A percentile compares a stretch with the other conserved stretches of the same genome.
Evolutionary conservation across 31 red algal genomes (phyloP).

Genomic region (Bonnemaisonia californica): DNA sequence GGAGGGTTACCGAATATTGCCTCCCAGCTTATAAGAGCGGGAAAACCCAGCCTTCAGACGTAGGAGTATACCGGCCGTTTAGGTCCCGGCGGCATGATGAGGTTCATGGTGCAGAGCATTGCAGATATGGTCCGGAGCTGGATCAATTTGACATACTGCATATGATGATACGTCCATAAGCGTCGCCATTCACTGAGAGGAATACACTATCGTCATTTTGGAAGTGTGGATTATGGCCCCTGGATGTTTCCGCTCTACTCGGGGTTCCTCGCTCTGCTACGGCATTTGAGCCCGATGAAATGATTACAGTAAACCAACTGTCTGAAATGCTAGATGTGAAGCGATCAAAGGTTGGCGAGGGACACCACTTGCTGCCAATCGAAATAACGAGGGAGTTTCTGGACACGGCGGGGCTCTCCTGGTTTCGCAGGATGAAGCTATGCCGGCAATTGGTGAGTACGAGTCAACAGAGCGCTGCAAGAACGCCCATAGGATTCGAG

Average conservation of each 20-base stretch:
- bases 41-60: background rate
- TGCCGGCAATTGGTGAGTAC: constrained; percentile 15
- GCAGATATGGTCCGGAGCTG: too few species aligned
- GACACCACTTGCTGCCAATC: constrained; percentile 2
- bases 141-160: too few species aligned
- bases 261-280: constrained; percentile 21
- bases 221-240: constrained; percentile 20
- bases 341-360: background rate
- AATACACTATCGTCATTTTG: constrained; percentile 23
- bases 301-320: constrained; percentile 7
- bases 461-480: constrained; percentile 17
- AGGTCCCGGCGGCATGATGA: background rate
- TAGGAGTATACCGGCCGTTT: constrained; percentile 1
- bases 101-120: too few species aligned
- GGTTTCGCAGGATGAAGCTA: constrained; percentile 27
- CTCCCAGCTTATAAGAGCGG: constrained; percentile 9
- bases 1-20: background rate
- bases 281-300: constrained; percentile 10
- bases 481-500: constrained; percentile 12
- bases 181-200: constrained; percentile 19
- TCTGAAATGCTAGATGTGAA: constrained; percentile 18
- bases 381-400: constrained; percentile 17
- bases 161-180: constrained; percentile 12
- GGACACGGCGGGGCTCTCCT: constrained; percentile 11
- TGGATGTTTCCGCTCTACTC: constrained; percentile 3